A percentile compares a stretch with the other conserved stretches of the same genome.
phyloP scores from a whole-genome alignment of 768 basidiomycete genomes.

The Pleurotus tuoliensis region DNA sequence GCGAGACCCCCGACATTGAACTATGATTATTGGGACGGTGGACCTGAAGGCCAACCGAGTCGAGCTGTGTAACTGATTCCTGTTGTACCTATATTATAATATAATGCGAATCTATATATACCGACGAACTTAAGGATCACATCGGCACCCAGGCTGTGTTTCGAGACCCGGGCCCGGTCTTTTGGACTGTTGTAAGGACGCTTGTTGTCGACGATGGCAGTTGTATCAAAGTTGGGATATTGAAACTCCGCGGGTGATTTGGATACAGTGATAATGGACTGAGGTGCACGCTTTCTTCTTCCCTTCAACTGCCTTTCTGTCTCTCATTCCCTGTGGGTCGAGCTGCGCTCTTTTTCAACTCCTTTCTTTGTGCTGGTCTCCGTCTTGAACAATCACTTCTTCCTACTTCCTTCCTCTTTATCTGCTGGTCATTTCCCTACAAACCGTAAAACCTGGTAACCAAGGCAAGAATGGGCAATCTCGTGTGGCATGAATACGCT shows the following conservation, averaged over 20 bases:
- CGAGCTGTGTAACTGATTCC: background rate
- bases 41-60: background rate
- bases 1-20: conserved; percentile 4
- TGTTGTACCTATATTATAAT: background rate
- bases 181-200: conserved; percentile 5
- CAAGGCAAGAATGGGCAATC: conserved; percentile 59
- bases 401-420: conserved; percentile 23
- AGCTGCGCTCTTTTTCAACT: conserved; percentile 25
- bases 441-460: conserved; percentile 12
- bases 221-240: background rate
- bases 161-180: background rate
- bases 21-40: conserved; percentile 8
- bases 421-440: conserved; percentile 11
- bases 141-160: too few species aligned
- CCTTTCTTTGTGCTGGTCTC: conserved; percentile 25
- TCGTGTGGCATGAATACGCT: conserved; percentile 79
- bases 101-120: background rate
- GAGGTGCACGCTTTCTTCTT: background rate
- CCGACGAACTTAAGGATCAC: background rate
- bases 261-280: background rate
- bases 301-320: conserved; percentile 11
- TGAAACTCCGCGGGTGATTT: conserved; percentile 3
- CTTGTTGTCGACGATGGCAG: conserved; percentile 2
- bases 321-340: conserved; percentile 20
- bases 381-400: conserved; percentile 35